Percentiles rank a stretch among this genome's conserved stretches.
Conservation (phyloP, 129 eudicot species). For the Dittrichia graveolens region DNA sequence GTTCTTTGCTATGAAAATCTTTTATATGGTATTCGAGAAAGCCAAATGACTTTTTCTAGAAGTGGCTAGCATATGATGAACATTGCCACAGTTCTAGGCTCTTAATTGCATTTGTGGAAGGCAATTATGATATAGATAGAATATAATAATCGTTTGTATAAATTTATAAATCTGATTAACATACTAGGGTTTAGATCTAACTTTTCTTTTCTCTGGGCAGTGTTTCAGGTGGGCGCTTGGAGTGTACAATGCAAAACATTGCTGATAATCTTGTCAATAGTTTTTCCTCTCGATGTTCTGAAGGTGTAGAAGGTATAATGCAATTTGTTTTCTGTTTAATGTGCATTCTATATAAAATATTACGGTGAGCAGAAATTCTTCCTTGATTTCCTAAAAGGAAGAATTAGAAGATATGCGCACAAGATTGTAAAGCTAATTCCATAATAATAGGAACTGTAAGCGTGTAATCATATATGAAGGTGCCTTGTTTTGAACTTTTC, state of each 20-base stretch:
- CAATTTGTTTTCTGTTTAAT: not conserved
- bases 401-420: no score
- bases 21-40: not conserved
- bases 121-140: not conserved
- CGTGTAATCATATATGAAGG: no score
- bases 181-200: constrained; percentile 8
- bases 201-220: constrained; percentile 45
- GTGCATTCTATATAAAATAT: not conserved
- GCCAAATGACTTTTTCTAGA: not conserved
- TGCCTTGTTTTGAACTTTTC: no score
- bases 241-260: constrained; percentile 98
- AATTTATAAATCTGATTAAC: constrained; percentile 11
- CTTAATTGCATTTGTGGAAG: not conserved
- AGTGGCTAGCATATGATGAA: constrained; percentile 16
- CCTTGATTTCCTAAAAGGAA: no score
- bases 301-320: constrained; percentile 74
- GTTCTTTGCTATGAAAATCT: no score
- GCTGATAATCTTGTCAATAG: constrained; percentile 81
- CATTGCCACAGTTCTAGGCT: constrained; percentile 1
- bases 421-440: no score
- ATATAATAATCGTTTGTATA: not conserved
- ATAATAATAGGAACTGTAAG: no score
- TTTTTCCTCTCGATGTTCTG: constrained; percentile 55
- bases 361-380: no score
- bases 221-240: constrained; percentile 91